Evolutionary conservation across 2,329 filamentous ascomycete species (phyloP).

Genomic region (Phialophora expanda): DNA sequence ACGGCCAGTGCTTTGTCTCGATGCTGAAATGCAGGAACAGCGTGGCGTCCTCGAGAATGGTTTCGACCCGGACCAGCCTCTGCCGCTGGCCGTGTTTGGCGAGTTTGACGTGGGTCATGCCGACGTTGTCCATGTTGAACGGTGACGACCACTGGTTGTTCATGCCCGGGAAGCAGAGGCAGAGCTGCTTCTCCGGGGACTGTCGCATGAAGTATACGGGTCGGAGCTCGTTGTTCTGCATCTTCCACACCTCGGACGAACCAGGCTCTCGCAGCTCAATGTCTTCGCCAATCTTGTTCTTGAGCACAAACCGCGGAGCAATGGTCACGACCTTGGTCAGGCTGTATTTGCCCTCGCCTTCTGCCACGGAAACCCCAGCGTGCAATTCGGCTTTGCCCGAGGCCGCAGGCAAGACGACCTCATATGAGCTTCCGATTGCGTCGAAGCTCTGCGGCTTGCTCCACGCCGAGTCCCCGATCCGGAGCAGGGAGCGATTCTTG

Average conservation of each 20-base stretch:
- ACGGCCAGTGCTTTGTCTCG: constrained; percentile 96
- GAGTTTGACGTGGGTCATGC: constrained; percentile 90
- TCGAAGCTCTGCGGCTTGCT: constrained; percentile 98
- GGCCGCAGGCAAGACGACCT: constrained; percentile 79
- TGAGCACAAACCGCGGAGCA: constrained; percentile 87
- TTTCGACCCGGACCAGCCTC: constrained; percentile 81
- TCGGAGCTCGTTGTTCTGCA: constrained; percentile 78
- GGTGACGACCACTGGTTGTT: constrained; percentile 98
- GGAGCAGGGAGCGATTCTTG: constrained; percentile 86
- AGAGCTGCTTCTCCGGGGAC: constrained; percentile 82
- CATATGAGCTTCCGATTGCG: constrained; percentile 89
- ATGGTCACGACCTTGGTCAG: constrained; percentile 94
- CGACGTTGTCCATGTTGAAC: constrained; percentile 95
- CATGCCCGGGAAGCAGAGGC: constrained; percentile 87
- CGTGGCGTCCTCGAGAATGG: constrained; percentile 89
- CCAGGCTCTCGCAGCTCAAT: constrained; percentile 90
- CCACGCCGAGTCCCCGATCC: constrained; percentile 89
- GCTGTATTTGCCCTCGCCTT: constrained; percentile 97
- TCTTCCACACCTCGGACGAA: constrained; percentile 79
- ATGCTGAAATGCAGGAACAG: constrained; percentile 90
- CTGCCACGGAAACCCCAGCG: constrained; percentile 82
- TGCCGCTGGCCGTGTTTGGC: constrained; percentile 89
- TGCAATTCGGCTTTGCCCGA: constrained; percentile 81
- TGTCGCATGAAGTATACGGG: constrained; percentile 90
- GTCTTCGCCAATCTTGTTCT: constrained; percentile 89